Percentiles rank a stretch among this genome's conserved stretches.
Conservation (phyloP, 331 rosid species). For the Stylosanthes scabra region DNA sequence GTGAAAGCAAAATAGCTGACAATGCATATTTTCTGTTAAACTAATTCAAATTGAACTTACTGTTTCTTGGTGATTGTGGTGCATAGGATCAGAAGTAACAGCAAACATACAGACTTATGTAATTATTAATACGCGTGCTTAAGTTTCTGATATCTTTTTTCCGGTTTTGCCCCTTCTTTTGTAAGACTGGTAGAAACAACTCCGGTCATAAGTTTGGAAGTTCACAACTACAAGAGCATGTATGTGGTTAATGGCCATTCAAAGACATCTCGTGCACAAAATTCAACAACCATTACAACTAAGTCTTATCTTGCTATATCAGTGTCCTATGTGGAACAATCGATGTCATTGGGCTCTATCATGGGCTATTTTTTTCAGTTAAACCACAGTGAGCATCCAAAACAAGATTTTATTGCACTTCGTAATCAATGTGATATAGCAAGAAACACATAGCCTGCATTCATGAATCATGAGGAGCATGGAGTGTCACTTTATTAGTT, state of each 20-base stretch:
- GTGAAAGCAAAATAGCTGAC: not conserved
- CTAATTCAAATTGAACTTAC: not conserved
- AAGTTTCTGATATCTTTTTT: not conserved
- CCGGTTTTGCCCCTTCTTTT: not conserved
- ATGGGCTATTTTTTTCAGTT: too few species aligned
- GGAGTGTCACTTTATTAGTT: too few species aligned
- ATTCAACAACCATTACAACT: too few species aligned
- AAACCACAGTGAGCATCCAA: too few species aligned
- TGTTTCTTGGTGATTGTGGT: not conserved
- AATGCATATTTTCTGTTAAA: conserved; percentile 5
- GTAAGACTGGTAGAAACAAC: not conserved
- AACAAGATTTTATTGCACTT: too few species aligned
- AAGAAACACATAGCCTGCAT: too few species aligned
- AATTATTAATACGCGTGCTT: not conserved
- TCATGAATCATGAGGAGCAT: too few species aligned
- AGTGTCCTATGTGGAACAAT: too few species aligned
- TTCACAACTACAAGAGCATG: not conserved
- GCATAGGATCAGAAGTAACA: conserved; percentile 9
- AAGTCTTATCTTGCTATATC: too few species aligned
- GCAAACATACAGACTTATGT: not conserved
- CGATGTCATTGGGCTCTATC: too few species aligned
- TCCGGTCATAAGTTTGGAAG: not conserved
- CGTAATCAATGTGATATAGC: too few species aligned
- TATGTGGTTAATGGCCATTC: not conserved
- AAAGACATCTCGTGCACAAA: not conserved